phyloP scores from a whole-genome alignment of 1,284 basidiomycete species.

The Coniferiporia weirii region DNA sequence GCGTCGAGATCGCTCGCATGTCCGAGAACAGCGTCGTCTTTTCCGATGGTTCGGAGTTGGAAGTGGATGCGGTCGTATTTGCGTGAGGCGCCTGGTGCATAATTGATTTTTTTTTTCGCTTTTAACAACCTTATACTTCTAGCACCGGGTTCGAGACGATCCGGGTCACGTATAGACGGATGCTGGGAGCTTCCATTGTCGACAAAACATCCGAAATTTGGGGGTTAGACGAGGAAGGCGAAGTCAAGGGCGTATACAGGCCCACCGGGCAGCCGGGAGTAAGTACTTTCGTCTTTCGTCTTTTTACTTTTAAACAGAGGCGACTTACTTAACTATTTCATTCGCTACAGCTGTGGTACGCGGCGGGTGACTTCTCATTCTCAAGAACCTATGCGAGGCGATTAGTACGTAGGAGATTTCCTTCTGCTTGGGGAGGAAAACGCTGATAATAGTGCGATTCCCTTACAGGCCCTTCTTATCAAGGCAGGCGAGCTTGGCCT shows the following conservation, averaged over 20 bases:
- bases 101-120: background rate
- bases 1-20: conserved; percentile 27
- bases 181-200: conserved; percentile 25
- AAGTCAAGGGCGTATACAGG: conserved; percentile 22
- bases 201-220: conserved; percentile 21
- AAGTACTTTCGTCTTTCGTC: background rate
- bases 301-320: background rate
- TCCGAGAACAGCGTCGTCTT: conserved; percentile 26
- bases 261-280: conserved; percentile 33
- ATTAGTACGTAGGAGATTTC: background rate
- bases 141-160: conserved; percentile 21
- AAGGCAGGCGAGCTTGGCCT: background rate
- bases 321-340: background rate
- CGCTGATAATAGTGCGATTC: background rate
- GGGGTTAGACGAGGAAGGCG: conserved; percentile 26
- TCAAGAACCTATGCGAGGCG: conserved; percentile 20
- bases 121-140: background rate
- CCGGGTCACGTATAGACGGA: background rate
- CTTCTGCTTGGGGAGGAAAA: background rate
- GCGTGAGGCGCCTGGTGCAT: conserved; percentile 19
- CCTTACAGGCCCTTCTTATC: background rate
- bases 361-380: conserved; percentile 30
- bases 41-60: conserved; percentile 28
- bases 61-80: conserved; percentile 30
- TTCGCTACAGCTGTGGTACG: conserved; percentile 31